Evolutionary conservation across 2,329 filamentous ascomycete genomes (phyloP), one percentile per base, ranked within the genome.

Genomic region (Hymenoscyphus linearis): DNA sequence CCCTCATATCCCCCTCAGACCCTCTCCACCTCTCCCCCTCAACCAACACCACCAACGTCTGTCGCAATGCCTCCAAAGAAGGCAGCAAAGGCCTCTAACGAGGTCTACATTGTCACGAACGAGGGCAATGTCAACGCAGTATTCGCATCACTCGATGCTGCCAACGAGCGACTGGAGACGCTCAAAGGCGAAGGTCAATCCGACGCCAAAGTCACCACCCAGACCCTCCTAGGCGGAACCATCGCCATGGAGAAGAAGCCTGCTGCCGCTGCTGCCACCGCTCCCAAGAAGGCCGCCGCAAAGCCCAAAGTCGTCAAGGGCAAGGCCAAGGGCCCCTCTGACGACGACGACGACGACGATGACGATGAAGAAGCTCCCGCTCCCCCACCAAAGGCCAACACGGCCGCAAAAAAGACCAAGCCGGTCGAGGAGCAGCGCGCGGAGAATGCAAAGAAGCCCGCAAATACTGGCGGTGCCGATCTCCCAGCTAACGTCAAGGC

Each of bases 401-500:
- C 59, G 13, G 60, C 60, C 18, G 55, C 57, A 14, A 64, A 62
- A 59, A 69, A 68, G 57, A 69, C 66, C 16, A 66, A 65, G 52
- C 52, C 65, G n/a, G 55, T 57, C 37, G 67, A 64, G 12, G 67
- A 68, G 26, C 62, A 70, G 44, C 64, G 60, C 50, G 63, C 65
- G 14, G 61, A 60, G 3, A 70, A 68, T 22, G 62, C 62, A 4
- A 50, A 60, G n/a, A 68, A 66, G 52, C 55, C 62, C 2, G 47
- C 36, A 2, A 67, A 66, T 52, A 18, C 55, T 16, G 27, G n/a
- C 4, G 63, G 59, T 10, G 40, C 22, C 1, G 59, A 65, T 18
- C 37, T 68, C 2, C 66, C 68, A 0, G 62, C 63, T 3, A 68
- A 67, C 44, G 37, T 66, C 4, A 61, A 66, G 55, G 22, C 53